These are phyloP conservation scores for Fusarium sp. DNA, from an alignment of 2,329 filamentous ascomycete species.

Conservation along the genomic window DNA sequence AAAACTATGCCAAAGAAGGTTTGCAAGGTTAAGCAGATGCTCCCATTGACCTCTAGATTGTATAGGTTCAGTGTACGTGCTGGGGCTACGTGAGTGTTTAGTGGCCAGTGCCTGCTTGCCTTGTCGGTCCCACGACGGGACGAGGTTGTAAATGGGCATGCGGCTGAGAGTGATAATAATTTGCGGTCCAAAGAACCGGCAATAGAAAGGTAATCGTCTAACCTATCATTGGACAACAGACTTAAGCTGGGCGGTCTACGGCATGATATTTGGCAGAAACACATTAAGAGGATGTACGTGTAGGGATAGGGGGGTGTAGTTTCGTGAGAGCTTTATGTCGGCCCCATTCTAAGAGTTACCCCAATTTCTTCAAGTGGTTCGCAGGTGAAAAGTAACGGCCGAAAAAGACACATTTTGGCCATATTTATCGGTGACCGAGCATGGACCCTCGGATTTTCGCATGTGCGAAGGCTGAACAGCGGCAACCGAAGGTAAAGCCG, in stretches of 20 bases:
- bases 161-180: constrained; percentile 26
- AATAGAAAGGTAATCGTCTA: constrained; percentile 36
- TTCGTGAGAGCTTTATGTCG: constrained; percentile 35
- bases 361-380: constrained; percentile 33
- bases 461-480: constrained; percentile 38
- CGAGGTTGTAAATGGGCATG: constrained; percentile 13
- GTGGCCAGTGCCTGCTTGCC: neutral
- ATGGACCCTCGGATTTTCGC: constrained; percentile 39
- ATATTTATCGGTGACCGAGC: constrained; percentile 46
- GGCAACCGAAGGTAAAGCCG: constrained; percentile 49
- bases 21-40: neutral
- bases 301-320: constrained; percentile 24
- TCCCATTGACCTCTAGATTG: neutral
- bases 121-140: neutral
- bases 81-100: neutral
- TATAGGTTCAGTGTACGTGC: neutral
- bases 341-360: constrained; percentile 32
- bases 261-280: constrained; percentile 41
- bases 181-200: constrained; percentile 10
- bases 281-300: constrained; percentile 22
- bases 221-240: constrained; percentile 34
- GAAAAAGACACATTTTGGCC: constrained; percentile 6
- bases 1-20: neutral
- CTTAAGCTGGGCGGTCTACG: constrained; percentile 40
- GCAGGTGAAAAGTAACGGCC: constrained; percentile 23